Conservation (phyloP, 2,329 filamentous ascomycete species). For the Trichothecium roseum region DNA sequence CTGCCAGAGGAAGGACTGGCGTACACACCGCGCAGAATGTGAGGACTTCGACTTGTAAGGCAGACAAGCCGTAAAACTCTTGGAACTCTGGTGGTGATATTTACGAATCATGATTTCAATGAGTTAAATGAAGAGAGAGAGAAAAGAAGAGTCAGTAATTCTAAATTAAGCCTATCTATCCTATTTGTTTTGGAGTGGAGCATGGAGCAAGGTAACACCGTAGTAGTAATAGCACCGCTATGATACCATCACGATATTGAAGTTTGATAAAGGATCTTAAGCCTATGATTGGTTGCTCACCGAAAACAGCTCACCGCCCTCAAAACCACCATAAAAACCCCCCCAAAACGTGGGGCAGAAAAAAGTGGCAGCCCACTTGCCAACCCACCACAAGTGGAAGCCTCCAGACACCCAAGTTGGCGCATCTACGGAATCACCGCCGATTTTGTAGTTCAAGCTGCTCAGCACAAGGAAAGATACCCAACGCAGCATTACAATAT, state of each 20-base stretch:
- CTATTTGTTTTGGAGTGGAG: too few relatives aligned
- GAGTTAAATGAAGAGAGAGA: too few relatives aligned
- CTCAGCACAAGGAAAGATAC: not conserved
- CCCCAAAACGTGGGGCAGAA: constrained; percentile 5
- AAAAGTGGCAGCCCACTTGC: constrained; percentile 10
- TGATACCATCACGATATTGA: too few relatives aligned
- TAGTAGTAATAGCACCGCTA: too few relatives aligned
- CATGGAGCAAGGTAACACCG: too few relatives aligned
- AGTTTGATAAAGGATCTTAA: not conserved
- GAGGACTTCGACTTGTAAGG: constrained; percentile 7
- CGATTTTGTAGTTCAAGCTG: constrained; percentile 6
- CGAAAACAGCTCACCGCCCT: constrained; percentile 6
- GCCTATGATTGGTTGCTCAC: not conserved
- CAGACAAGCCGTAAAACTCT: too few relatives aligned
- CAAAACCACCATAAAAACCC: constrained; percentile 2
- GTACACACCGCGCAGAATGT: constrained; percentile 35
- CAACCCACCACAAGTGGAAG: not conserved
- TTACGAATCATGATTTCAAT: too few relatives aligned
- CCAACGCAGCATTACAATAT: constrained; percentile 34
- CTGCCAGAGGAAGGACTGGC: constrained; percentile 47
- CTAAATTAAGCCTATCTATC: too few relatives aligned
- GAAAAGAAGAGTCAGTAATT: too few relatives aligned
- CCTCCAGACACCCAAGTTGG: not conserved
- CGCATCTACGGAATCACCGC: not conserved
- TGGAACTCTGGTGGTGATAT: too few relatives aligned